Conservation (phyloP, 257 asterid genomes). For the Anisodus tanguticus region DNA sequence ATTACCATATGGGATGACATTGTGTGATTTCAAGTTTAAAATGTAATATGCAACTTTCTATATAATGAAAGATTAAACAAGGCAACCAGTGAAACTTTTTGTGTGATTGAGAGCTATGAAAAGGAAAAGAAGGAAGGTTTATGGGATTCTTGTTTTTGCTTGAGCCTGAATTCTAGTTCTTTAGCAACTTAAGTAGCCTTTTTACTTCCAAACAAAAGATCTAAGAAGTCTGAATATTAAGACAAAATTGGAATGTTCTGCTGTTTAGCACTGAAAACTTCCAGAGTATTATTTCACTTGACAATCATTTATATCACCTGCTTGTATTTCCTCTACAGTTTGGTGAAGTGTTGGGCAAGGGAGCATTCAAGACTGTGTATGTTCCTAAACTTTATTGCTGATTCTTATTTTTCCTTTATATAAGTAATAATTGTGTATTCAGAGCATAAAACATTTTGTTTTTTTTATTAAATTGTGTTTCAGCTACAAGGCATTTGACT, state of each 20-base stretch:
- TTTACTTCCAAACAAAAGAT: constrained; percentile 18
- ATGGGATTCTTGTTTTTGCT: neutral
- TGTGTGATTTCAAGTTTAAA: neutral
- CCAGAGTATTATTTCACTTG: neutral
- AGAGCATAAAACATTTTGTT: neutral
- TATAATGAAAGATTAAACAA: neutral
- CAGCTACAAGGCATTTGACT: constrained; percentile 84
- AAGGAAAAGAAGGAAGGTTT: neutral
- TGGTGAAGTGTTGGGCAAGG: constrained; percentile 75
- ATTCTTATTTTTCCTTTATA: constrained; percentile 12
- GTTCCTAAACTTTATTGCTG: constrained; percentile 34
- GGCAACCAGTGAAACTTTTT: neutral
- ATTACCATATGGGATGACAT: neutral
- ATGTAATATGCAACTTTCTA: neutral
- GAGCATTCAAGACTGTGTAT: constrained; percentile 87
- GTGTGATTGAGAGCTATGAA: neutral
- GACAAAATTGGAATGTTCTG: neutral
- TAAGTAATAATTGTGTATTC: neutral
- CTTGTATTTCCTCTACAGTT: constrained; percentile 52
- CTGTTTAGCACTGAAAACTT: constrained; percentile 16
- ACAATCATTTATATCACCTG: neutral
- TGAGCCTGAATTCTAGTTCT: constrained; percentile 15
- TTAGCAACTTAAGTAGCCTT: neutral
- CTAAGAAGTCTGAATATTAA: constrained; percentile 9
- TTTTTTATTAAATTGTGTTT: neutral